A percentile compares a stretch with the other conserved stretches of the same genome.
Evolutionary conservation across 306 rosid species (phyloP).

Genomic region (Cucurbita ficifolia): DNA sequence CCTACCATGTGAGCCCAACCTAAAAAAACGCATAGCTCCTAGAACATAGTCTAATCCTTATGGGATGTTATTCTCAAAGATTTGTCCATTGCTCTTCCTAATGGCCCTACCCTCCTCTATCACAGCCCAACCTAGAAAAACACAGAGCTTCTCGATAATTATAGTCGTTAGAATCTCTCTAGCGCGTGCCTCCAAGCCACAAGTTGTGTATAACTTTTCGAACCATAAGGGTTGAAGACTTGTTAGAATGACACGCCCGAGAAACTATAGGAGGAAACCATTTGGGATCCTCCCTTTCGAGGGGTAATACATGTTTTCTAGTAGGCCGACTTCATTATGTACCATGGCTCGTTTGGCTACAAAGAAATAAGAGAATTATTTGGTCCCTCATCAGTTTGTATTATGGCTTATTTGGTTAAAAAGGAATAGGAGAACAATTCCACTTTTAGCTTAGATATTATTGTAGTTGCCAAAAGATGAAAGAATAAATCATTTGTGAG

Average conservation of each 20-base stretch:
- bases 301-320: neutral
- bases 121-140: neutral
- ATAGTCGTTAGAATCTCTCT: neutral
- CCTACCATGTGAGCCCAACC: neutral
- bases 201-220: neutral
- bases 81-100: neutral
- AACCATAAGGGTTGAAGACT: neutral
- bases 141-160: neutral
- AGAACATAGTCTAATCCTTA: neutral
- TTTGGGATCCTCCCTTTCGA: neutral
- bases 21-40: neutral
- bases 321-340: neutral
- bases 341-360: neutral
- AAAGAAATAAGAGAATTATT: neutral
- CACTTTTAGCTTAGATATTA: too few relatives aligned
- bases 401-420: neutral
- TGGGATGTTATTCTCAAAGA: neutral
- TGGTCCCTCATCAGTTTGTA: neutral
- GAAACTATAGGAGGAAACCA: neutral
- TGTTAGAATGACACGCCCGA: neutral
- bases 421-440: neutral
- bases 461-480: too few relatives aligned
- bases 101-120: neutral
- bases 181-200: neutral
- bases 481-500: too few relatives aligned